Evolutionary conservation across 2,329 filamentous ascomycete genomes (phyloP), one percentile per base, ranked within the genome.

Genomic region (Botrytis fragariae): DNA sequence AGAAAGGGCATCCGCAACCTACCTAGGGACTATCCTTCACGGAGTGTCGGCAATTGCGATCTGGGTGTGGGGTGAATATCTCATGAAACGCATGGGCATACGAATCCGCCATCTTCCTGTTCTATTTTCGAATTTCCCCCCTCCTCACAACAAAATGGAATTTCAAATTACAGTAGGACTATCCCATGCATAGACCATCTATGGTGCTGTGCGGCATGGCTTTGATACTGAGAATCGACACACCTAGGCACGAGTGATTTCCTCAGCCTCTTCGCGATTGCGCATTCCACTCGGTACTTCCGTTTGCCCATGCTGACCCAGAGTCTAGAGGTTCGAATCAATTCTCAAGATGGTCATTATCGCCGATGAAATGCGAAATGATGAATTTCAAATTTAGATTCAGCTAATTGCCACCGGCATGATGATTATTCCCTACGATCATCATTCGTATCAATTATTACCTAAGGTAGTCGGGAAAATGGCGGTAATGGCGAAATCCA

Each of bases 181-280:
- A 71, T 64, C 65, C 70, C 69, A 75, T 77, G 76, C 76, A 78
- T 76, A 72, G 73, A 54, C 73, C 78, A 57, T 60, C 60, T 67
- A 62, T 74, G 74, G 77, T 76, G 68, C 77, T 75, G 77, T 77
- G 77, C 76, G 72, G 67, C 71, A 72, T 62, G 74, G 63, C 62
- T 67, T 60, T 72, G 71, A 59, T 60, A 14, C 39, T 18, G 25
- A 32, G 29, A 54, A 25, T 62, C 51, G 51, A 57, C n/a, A 29
- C 14, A 32, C 45, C 62, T 18, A 45, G 48, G 59, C 35, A 32
- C 61, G 35, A 48, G 51, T 48, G 65, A 70, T 57, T 63, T 63
- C 35, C 39, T 76, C 74, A 75, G 74, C 76, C 76, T 77, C 72
- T 74, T 71, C 39, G 39, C 61, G 61, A 54, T 71, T 74, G 69